Evolutionary conservation across 1,284 basidiomycete genomes (phyloP).

Genomic region (Anthracocystis setariae): DNA sequence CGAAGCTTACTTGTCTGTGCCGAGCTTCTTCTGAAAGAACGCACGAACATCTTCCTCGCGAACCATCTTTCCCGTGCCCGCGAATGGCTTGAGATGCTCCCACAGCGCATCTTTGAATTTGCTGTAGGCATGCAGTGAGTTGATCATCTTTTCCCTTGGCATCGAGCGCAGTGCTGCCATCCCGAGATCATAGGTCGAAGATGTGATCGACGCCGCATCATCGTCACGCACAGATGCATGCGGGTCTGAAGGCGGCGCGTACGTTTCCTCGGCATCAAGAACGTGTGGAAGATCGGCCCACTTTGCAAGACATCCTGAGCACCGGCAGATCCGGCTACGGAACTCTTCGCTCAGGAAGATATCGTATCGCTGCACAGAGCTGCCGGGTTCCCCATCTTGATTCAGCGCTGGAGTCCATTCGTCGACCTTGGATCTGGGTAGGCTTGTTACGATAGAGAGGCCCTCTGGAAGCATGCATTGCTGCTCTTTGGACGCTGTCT

Average conservation of each 20-base stretch:
- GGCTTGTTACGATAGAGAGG: slow-evolving; percentile 12
- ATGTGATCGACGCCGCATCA: slow-evolving; percentile 49
- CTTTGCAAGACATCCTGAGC: slow-evolving; percentile 46
- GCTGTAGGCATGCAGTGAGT: slow-evolving; percentile 67
- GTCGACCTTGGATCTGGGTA: slow-evolving; percentile 26
- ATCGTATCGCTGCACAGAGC: slow-evolving; percentile 45
- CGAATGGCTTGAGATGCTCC: slow-evolving; percentile 68
- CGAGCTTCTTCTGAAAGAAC: slow-evolving; percentile 64
- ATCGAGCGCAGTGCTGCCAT: slow-evolving; percentile 66
- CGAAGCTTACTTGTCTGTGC: slow-evolving; percentile 10
- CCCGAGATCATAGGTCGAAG: slow-evolving; percentile 68
- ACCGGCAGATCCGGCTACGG: slow-evolving; percentile 67
- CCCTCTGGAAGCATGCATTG: slow-evolving; percentile 24
- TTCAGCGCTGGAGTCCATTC: slow-evolving; percentile 37
- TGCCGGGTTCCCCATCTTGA: neutral
- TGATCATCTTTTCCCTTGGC: slow-evolving; percentile 68
- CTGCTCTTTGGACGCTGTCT: neutral
- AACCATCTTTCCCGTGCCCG: slow-evolving; percentile 65
- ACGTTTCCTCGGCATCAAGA: slow-evolving; percentile 67
- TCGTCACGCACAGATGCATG: slow-evolving; percentile 45
- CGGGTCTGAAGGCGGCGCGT: slow-evolving; percentile 62
- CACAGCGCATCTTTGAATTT: slow-evolving; percentile 67
- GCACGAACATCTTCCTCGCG: slow-evolving; percentile 65
- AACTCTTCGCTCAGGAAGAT: slow-evolving; percentile 66
- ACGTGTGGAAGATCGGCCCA: slow-evolving; percentile 63